Conservation (phyloP, 495 filamentous ascomycete genomes). For the Neurospora sp. region DNA sequence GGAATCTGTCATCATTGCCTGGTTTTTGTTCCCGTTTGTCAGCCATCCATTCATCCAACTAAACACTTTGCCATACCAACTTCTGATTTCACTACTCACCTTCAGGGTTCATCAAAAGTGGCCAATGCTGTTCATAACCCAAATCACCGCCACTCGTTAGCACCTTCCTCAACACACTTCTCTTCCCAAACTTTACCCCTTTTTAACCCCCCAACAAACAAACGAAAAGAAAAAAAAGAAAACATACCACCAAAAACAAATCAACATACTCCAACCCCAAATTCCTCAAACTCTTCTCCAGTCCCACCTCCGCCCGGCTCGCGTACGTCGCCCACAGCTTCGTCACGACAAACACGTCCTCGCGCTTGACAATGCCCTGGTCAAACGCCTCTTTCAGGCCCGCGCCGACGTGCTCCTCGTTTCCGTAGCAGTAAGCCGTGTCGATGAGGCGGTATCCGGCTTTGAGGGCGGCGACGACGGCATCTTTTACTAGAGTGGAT, state of each 20-base stretch:
- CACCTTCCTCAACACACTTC: neutral
- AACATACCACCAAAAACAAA: constrained; percentile 50
- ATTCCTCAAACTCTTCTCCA: constrained; percentile 61
- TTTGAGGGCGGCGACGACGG: constrained; percentile 47
- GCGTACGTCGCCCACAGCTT: constrained; percentile 81
- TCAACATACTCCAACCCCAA: constrained; percentile 75
- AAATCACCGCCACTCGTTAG: constrained; percentile 26
- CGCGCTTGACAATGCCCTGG: constrained; percentile 55
- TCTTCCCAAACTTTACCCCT: neutral
- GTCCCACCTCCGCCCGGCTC: constrained; percentile 50
- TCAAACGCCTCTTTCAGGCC: constrained; percentile 54
- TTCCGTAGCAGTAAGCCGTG: constrained; percentile 48
- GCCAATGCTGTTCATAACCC: constrained; percentile 50
- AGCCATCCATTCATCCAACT: neutral
- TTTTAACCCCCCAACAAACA: neutral
- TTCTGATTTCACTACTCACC: constrained; percentile 24
- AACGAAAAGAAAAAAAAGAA: neutral
- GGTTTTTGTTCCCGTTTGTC: neutral
- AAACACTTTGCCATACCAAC: no score
- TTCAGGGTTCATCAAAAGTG: constrained; percentile 69
- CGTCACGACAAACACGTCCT: constrained; percentile 72
- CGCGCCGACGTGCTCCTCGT: constrained; percentile 47
- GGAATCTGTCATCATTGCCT: constrained; percentile 70
- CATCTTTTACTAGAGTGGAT: constrained; percentile 47
- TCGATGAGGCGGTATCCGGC: constrained; percentile 57